Evolutionary conservation across 306 rosid genomes (phyloP), one percentile per base, ranked within the genome.

Genomic region (Pyrus bretschneideri): DNA sequence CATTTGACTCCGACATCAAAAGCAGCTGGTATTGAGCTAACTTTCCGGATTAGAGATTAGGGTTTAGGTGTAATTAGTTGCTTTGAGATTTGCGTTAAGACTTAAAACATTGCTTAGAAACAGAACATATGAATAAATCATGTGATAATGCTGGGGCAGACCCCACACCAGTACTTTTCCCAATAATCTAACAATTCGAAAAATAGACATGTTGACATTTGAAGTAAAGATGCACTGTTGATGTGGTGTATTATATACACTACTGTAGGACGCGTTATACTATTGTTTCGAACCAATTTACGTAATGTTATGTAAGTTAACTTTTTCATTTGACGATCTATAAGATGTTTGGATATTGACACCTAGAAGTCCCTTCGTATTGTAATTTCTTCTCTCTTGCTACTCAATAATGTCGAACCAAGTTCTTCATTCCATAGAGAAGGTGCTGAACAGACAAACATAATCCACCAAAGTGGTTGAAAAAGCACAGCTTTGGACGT

Each of bases 101-200:
- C 55, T 15, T 15, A 4, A 10, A 9, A 63, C 25, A 38, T 29
- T 58, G 2, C n/a, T 63, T 67, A 11, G n/a, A 5, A 55, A 74
- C 45, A 74, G 15, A 73, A 58, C 40, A 42, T 14, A 55, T 35
- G 1, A 42, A 25, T 25, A 49, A 45, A 29, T 83, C 44, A 44
- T 63, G 67, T 74, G 83, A 75, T 21, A 45, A 65, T 64, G 73
- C 52, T 40, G 52, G 6, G 45, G 14, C 27, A 46, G 54, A 55
- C 49, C 82, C 79, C 72, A 69, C 85, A 38, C 69, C 8, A 19
- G 6, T 21, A n/a, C 8, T 40, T 51, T 51, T 73, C 30, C n/a
- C 29, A 29, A 35, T 60, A 27, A 22, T 68, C 54, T 72, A 45
- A 65, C 9, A 13, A 38, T 25, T 6, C 3, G 12, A 57, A 57